Evolutionary conservation across 2,329 filamentous ascomycete genomes (phyloP), one percentile per base, ranked within the genome.

Genomic region (Ceratocystis alfenasii): DNA sequence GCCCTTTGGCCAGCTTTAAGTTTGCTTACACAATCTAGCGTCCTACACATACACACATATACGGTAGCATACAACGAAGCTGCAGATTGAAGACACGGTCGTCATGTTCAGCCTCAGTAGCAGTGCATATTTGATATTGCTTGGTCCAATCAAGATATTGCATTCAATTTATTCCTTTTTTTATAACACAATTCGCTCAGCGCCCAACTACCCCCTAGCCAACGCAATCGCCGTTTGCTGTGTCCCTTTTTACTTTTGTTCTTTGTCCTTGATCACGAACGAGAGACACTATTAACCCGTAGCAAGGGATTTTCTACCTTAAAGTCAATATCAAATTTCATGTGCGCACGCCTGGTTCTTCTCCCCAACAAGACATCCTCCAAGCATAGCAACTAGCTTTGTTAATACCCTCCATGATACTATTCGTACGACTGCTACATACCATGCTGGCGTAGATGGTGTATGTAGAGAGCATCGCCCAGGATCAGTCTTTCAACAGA

Each of bases 1-100:
- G 53, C 28, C 36, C 53, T 33, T n/a, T 59, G 12, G 53, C 20
- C 48, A 53, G 48, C 48, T 53, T 59, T 30, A 59, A 59, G 53
- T 33, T 33, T 59, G 25, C 53, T 33, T 8, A 59, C 25, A 59
- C 25, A 59, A 8, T 30, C 22, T 17, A 17, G 46, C 1, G 12
- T 41, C 41, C 20, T 33, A 6, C 6, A 62, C 41, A 45, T 62
- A 33, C 57, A 61, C 7, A 17, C 17, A 17, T 8, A 15, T 41
- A 15, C 41, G 22, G 33, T 25, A 20, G 20, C n/a, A 62, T n/a
- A 62, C 20, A 44, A 17, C 59, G 44, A 20, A 62, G 10, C n/a
- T 62, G 59, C 41, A 62, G 33, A 5, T 62, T 59, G 25, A 33
- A 10, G 28, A 30, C 53, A 17, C 25, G 28, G n/a, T 33, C 53